These are phyloP conservation scores for Solanum chaucha DNA, from an alignment of 257 asterid species.

Conservation along the genomic window DNA sequence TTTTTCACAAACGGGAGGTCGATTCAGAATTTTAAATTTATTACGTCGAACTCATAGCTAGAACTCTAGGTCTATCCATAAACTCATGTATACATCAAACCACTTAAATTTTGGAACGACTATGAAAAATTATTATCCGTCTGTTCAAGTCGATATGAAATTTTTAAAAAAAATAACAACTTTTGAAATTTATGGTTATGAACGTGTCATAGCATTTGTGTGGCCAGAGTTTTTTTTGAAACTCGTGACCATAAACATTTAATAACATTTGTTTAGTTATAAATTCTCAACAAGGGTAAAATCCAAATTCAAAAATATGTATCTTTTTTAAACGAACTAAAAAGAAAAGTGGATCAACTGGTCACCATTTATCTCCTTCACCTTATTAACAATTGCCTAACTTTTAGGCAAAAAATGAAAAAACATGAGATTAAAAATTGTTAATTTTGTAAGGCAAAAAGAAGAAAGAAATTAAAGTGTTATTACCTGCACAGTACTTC, in stretches of 20 bases:
- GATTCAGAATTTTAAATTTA: not conserved
- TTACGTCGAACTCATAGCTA: not conserved
- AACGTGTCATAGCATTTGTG: not conserved
- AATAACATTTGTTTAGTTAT: not conserved
- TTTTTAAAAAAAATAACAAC: too few relatives aligned
- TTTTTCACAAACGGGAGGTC: too few relatives aligned
- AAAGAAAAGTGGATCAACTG: not conserved
- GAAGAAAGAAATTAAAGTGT: not conserved
- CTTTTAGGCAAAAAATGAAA: too few relatives aligned
- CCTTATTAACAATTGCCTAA: not conserved
- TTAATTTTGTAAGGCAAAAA: not conserved
- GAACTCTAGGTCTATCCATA: not conserved
- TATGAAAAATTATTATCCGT: fast-evolving
- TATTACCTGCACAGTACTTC: slow-evolving; percentile 34
- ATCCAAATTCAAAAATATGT: not conserved
- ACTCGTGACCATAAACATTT: not conserved
- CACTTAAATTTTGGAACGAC: not conserved
- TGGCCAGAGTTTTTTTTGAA: too few relatives aligned
- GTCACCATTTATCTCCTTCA: not conserved
- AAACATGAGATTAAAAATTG: not conserved
- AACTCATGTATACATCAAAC: not conserved
- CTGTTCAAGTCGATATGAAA: too few relatives aligned
- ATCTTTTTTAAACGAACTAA: not conserved
- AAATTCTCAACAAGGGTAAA: not conserved
- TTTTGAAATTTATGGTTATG: not conserved